phyloP scores from a whole-genome alignment of 331 rosid species.

The Acacia concinna region DNA sequence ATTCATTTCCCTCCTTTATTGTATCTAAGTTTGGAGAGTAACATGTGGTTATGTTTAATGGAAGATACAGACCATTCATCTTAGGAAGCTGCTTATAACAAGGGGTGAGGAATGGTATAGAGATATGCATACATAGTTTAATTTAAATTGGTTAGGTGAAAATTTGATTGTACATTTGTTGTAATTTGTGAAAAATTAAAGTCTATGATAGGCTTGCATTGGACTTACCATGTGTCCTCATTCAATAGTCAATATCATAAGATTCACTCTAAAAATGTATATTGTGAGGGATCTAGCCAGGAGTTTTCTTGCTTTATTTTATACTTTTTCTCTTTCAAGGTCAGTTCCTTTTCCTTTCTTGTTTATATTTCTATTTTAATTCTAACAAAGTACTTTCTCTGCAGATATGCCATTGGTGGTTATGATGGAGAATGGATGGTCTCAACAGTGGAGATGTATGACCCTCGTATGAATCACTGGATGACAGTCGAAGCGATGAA shows the following conservation, averaged over 20 bases:
- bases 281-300: neutral
- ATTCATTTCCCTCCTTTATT: neutral
- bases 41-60: neutral
- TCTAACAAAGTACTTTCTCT: neutral
- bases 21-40: neutral
- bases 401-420: conserved; percentile 54
- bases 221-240: neutral
- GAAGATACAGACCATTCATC: neutral
- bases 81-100: neutral
- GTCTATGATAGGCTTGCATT: neutral
- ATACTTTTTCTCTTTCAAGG: neutral
- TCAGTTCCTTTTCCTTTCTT: neutral
- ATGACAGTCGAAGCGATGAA: conserved; percentile 36
- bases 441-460: conserved; percentile 48
- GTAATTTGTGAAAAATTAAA: neutral
- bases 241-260: neutral
- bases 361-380: neutral
- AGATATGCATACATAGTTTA: neutral
- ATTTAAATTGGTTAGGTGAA: neutral
- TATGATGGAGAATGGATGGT: conserved; percentile 35
- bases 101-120: neutral
- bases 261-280: neutral
- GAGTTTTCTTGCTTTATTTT: neutral
- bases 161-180: neutral
- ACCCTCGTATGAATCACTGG: conserved; percentile 47